Percentiles rank a stretch among this genome's conserved stretches.
Evolutionary conservation across 345 rosid genomes (phyloP).

Genomic region (Reutealis trisperma): DNA sequence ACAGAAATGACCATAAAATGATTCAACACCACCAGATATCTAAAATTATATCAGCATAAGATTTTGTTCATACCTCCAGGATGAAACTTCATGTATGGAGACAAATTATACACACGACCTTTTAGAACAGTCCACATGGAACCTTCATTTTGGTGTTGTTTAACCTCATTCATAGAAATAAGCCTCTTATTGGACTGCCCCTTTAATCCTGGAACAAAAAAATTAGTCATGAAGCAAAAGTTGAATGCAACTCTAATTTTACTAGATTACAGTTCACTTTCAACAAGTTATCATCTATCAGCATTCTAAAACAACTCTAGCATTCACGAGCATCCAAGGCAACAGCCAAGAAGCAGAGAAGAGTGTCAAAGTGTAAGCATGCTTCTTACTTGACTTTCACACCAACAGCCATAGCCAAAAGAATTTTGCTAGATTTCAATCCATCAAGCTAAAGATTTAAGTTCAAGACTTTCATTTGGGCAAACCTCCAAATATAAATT

Average conservation of each 20-base stretch:
- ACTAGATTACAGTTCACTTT: too few species aligned
- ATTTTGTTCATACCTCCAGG: conserved; percentile 63
- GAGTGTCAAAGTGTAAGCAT: neutral
- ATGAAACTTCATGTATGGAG: conserved; percentile 93
- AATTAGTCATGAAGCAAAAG: neutral
- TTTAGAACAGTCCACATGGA: conserved; percentile 93
- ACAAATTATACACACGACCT: conserved; percentile 81
- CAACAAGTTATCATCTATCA: neutral
- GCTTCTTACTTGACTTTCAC: neutral
- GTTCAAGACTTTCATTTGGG: neutral
- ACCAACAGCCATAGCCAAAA: neutral
- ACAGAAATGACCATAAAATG: neutral
- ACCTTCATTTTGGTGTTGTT: conserved; percentile 67
- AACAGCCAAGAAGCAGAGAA: neutral
- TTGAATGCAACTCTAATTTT: too few species aligned
- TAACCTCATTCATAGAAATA: conserved; percentile 72
- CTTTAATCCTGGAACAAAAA: conserved; percentile 54
- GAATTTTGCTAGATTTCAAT: neutral
- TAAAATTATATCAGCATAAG: conserved; percentile 15
- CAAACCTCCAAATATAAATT: neutral
- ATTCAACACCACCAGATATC: neutral
- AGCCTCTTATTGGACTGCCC: conserved; percentile 82
- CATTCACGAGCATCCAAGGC: neutral
- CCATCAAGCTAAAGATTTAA: neutral
- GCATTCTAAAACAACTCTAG: neutral